Conservation (phyloP, 768 basidiomycete genomes). For the Paxillus ammoniavirescens region DNA sequence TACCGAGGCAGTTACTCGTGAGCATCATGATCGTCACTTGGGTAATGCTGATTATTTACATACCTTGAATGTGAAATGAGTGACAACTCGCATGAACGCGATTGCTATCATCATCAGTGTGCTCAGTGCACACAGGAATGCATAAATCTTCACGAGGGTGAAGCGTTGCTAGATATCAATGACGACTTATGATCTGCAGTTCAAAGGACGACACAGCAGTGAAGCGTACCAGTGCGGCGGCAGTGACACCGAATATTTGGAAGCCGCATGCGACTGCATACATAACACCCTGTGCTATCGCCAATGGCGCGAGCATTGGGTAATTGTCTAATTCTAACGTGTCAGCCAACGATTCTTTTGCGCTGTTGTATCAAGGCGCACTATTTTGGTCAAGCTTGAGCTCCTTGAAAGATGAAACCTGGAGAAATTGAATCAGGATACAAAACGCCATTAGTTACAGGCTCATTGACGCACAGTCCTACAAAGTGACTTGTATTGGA, state of each 20-base stretch:
- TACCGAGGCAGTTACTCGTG: slow-evolving; percentile 20
- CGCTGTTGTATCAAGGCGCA: slow-evolving; percentile 31
- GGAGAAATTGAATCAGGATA: slow-evolving; percentile 1
- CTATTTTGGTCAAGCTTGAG: slow-evolving; percentile 46
- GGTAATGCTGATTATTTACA: slow-evolving; percentile 1
- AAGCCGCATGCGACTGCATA: slow-evolving; percentile 52
- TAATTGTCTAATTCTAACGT: slow-evolving; percentile 34
- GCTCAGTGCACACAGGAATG: slow-evolving; percentile 47
- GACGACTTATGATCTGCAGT: not conserved
- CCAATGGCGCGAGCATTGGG: slow-evolving; percentile 50
- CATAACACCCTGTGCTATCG: slow-evolving; percentile 58
- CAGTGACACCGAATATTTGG: slow-evolving; percentile 53
- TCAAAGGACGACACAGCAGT: not conserved
- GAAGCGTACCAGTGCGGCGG: slow-evolving; percentile 48
- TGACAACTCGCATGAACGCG: slow-evolving; percentile 53
- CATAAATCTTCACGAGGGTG: slow-evolving; percentile 52
- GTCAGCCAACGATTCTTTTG: not conserved
- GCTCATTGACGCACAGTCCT: slow-evolving; percentile 22
- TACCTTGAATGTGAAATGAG: slow-evolving; percentile 72
- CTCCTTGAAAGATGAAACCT: slow-evolving; percentile 66
- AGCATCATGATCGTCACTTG: not conserved
- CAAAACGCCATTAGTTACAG: not conserved
- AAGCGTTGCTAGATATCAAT: slow-evolving; percentile 48
- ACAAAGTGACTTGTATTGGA: not conserved
- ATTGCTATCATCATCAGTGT: slow-evolving; percentile 49